Evolutionary conservation across 768 basidiomycete genomes (phyloP), one percentile per base, ranked within the genome.

Genomic region (Termitomyces sp.): DNA sequence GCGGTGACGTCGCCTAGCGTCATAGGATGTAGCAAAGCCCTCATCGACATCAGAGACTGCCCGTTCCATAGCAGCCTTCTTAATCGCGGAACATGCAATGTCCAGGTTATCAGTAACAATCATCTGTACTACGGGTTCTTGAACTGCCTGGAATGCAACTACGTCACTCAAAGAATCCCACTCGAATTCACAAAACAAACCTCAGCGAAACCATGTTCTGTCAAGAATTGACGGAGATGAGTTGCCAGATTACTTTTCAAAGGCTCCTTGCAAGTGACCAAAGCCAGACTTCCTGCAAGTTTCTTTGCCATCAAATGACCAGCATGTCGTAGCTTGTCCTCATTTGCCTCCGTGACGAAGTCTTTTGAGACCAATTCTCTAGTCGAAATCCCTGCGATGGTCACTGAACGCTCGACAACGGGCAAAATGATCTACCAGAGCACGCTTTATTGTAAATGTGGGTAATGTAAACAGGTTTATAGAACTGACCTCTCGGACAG

Each of bases 181-280:
- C 6, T 27, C 31, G 9, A 59, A 36, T 27, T 39, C 54, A 39
- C 37, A 53, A 6, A 42, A 58, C 66, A 52, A 61, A 90, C 91
- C 70, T 98, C 96, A 55, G 78, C 87, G 70, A 97, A 97, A 45
- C 96, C 96, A 66, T 92, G 89, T 47, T 96, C 93, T 30, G 78
- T 77, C 55, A 99, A 73, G 63, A 88, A 83, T 47, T 87, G 84
- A n/a, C 95, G 88, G 34, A 98, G 79, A 67, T 96, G 94, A 55
- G 83, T 88, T 18, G 89, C 87, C 66, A 98, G 86, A 71, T 97
- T 95, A 69, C 89, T 91, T 68, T 94, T 88, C 58, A 99, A 73
- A 1, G 96, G 95, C 67, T 99, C 97, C 71, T 98, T 98, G 80
- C 96, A 98, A 18, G 97, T 98, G 16, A 99, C 97, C 55, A 98